Evolutionary conservation across 192 early-diverging fungal genomes (phyloP).

Genomic region (Coemansia sp.): DNA sequence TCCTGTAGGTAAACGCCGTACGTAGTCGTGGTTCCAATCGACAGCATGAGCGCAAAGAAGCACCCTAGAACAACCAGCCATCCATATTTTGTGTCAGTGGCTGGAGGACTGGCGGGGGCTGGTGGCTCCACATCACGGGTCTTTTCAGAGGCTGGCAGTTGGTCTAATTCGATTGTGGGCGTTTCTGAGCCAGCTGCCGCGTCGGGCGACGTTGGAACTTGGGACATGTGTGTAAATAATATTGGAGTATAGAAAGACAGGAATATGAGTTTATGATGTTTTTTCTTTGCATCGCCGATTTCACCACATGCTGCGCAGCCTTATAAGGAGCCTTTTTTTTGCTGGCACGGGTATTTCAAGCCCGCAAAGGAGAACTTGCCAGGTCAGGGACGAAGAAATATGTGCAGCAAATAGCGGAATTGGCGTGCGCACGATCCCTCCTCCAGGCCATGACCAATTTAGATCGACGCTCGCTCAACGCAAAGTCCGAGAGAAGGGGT

Average conservation of each 20-base stretch:
- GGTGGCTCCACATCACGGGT: not conserved
- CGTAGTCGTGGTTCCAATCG: conserved; percentile 17
- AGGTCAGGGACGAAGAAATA: not conserved
- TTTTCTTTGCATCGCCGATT: not conserved
- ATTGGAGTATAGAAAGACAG: not conserved
- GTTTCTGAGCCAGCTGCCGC: not conserved
- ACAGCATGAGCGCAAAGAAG: conserved; percentile 27
- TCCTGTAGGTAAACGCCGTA: conserved; percentile 31
- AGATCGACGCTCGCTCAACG: not conserved
- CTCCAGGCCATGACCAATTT: not conserved
- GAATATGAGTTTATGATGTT: not conserved
- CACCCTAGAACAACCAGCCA: conserved; percentile 32
- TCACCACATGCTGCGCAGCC: not conserved
- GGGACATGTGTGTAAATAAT: not conserved
- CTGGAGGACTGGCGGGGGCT: not conserved
- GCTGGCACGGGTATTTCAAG: conserved; percentile 4
- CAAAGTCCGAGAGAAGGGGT: conserved; percentile 7
- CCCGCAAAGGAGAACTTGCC: not conserved
- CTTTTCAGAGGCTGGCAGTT: not conserved
- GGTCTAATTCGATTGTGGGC: not conserved
- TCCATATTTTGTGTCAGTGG: conserved; percentile 13
- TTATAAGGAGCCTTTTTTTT: not conserved
- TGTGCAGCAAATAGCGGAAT: not conserved
- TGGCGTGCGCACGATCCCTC: not conserved
- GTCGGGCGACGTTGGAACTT: not conserved